Evolutionary conservation across 257 asterid genomes (phyloP).

Genomic region (Echium plantagineum): DNA sequence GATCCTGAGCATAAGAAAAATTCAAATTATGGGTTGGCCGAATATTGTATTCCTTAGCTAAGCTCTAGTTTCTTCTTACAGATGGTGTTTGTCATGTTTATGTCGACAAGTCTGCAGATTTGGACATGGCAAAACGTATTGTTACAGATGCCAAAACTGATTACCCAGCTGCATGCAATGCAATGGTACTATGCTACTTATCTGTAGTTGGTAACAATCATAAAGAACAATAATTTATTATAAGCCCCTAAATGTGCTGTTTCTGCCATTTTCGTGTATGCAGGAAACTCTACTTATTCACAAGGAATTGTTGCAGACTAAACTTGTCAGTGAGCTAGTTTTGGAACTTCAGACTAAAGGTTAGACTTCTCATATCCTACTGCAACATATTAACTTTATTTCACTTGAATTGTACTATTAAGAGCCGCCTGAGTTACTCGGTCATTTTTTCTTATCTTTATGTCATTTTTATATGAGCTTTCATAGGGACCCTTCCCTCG

Average conservation of each 20-base stretch:
- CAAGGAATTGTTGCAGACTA: constrained; percentile 41
- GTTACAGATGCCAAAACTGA: constrained; percentile 67
- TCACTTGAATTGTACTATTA: background rate
- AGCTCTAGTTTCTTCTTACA: constrained; percentile 13
- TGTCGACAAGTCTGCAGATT: constrained; percentile 58
- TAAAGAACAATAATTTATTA: background rate
- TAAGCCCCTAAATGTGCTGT: background rate
- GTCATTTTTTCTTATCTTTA: too few relatives aligned
- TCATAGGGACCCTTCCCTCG: too few relatives aligned
- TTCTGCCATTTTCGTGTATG: background rate
- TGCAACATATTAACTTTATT: background rate
- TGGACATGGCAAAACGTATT: constrained; percentile 59
- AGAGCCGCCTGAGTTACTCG: background rate
- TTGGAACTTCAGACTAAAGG: constrained; percentile 63
- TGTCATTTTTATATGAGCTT: too few relatives aligned
- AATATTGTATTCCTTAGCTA: background rate
- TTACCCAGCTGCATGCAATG: constrained; percentile 87
- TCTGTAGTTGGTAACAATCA: background rate
- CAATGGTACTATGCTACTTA: constrained; percentile 41
- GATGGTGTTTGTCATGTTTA: constrained; percentile 87
- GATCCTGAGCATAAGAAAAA: background rate
- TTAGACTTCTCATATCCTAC: constrained; percentile 4
- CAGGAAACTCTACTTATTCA: constrained; percentile 80
- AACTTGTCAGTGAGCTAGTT: constrained; percentile 41
- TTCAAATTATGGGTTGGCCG: background rate